These are phyloP conservation scores for Cyberlindnera bimundalis DNA, from an alignment of 805 yeast genomes.

Conservation along the genomic window DNA sequence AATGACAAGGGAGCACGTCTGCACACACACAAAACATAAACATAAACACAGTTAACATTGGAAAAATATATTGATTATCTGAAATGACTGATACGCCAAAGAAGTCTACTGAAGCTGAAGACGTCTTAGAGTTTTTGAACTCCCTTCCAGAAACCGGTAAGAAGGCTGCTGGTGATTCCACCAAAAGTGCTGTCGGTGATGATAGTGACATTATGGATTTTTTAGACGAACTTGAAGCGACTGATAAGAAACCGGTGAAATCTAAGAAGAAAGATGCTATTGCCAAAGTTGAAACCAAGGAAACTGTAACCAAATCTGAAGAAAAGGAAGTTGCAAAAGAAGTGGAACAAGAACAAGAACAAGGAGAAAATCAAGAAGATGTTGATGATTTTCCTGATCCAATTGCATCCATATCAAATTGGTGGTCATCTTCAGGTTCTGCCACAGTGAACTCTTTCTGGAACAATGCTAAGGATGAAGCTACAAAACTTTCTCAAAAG, in stretches of 20 bases:
- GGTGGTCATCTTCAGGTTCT: constrained; percentile 77
- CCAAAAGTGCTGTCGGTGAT: constrained; percentile 28
- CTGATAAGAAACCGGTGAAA: constrained; percentile 21
- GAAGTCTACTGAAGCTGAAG: constrained; percentile 56
- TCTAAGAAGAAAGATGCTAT: background rate
- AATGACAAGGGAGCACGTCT: too few relatives aligned
- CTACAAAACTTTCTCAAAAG: constrained; percentile 30
- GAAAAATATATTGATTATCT: too few relatives aligned
- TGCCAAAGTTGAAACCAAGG: constrained; percentile 14
- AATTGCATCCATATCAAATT: constrained; percentile 57
- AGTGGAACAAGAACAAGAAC: constrained; percentile 18
- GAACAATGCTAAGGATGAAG: constrained; percentile 54
- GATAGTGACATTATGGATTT: constrained; percentile 40
- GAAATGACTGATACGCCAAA: constrained; percentile 25
- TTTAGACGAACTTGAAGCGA: constrained; percentile 60
- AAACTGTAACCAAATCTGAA: constrained; percentile 11
- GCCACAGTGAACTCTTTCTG: constrained; percentile 61
- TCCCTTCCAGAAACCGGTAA: constrained; percentile 59
- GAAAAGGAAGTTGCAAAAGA: constrained; percentile 15
- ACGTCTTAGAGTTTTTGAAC: constrained; percentile 75
- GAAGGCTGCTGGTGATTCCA: constrained; percentile 30
- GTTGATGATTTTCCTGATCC: constrained; percentile 46
- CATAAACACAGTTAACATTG: too few relatives aligned
- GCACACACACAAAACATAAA: too few relatives aligned
- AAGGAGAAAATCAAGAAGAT: constrained; percentile 9